Base-by-base conservation (phyloP, 441 rosid genomes). In the Raphanus hybrid region DNA sequence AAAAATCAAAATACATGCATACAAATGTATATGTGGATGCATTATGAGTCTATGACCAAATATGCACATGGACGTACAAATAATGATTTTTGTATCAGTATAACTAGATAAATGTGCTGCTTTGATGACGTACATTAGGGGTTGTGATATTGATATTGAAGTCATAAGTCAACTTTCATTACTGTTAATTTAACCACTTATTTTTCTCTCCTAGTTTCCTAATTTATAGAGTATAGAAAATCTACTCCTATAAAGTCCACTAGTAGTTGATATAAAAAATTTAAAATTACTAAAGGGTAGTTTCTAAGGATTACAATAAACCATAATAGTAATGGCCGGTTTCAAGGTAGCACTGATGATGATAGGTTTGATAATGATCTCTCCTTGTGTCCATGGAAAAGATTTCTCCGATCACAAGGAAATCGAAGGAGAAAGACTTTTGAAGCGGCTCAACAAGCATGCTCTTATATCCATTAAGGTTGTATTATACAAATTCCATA, bases 381-480 rank as follows among this genome's bases (percentile, higher is more conserved):
- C 15, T 27, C 32, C 5, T 67, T 66, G 27, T 4, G 76, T 76
- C 3, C 14, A 45, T 34, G 74, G 66, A 48, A 64, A 20, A 23
- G 64, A 57, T 34, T 32, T 43, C 11, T 52, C 73, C 12, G 32
- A 52, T 64, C 70, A 76, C 34, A 43, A 4, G 12, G 78, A 71
- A 63, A 70, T 63, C 2, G 69, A 84, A 67, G 67, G 84, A 66
- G 78, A 59, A 58, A 62, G 64, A 75, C 87, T 74, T 74, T 70
- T 87, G 80, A 82, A 81, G 75, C 77, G 78, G 66, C 75, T 84
- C 45, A 87, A 87, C 76, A 87, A 85, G 73, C 85, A 83, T 67
- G 69, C 85, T 67, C 41, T 86, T 57, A 82, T 75, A 69, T 78
- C 86, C 45, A 87, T 86, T 35, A 16, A 80, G 89, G 89, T 85